These are phyloP conservation scores for Cytospora schulzeri DNA, from an alignment of 2,329 filamentous ascomycete species.

Conservation along the genomic window DNA sequence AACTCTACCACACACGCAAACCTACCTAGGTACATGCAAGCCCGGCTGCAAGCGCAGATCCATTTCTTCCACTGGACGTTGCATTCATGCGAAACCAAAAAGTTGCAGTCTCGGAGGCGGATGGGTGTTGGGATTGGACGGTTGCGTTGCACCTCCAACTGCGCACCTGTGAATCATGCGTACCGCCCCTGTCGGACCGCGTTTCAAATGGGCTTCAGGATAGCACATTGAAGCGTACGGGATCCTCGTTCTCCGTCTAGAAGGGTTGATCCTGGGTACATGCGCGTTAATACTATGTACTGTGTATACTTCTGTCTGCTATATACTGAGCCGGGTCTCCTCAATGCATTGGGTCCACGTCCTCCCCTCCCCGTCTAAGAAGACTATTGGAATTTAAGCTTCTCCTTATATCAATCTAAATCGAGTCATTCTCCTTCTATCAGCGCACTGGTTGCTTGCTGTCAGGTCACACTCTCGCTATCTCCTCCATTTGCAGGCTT, in stretches of 20 bases:
- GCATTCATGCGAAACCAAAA: constrained; percentile 12
- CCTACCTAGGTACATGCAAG: too few species aligned
- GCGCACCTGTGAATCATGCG: constrained; percentile 10
- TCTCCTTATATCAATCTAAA: constrained; percentile 25
- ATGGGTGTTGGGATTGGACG: constrained; percentile 19
- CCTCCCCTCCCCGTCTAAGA: constrained; percentile 23
- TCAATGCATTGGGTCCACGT: constrained; percentile 14
- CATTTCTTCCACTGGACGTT: background rate
- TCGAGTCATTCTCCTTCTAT: constrained; percentile 26
- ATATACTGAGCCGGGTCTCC: constrained; percentile 18
- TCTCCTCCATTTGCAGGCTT: constrained; percentile 28
- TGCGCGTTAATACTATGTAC: constrained; percentile 21
- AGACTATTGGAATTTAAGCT: constrained; percentile 19
- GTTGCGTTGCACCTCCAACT: constrained; percentile 7
- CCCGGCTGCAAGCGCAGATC: constrained; percentile 16
- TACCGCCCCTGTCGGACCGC: constrained; percentile 25
- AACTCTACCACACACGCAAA: constrained; percentile 15
- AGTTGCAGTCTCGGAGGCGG: background rate
- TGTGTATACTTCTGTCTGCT: constrained; percentile 7
- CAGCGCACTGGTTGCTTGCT: constrained; percentile 35
- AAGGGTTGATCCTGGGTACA: constrained; percentile 21
- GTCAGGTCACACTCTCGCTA: constrained; percentile 28
- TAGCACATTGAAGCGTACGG: constrained; percentile 26
- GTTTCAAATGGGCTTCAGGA: constrained; percentile 38
- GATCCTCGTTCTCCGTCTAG: constrained; percentile 8